A percentile compares a stretch with the other conserved stretches of the same genome.
Conservation (phyloP, 805 yeast genomes). For the Saccharomycopsis fibuligera region DNA sequence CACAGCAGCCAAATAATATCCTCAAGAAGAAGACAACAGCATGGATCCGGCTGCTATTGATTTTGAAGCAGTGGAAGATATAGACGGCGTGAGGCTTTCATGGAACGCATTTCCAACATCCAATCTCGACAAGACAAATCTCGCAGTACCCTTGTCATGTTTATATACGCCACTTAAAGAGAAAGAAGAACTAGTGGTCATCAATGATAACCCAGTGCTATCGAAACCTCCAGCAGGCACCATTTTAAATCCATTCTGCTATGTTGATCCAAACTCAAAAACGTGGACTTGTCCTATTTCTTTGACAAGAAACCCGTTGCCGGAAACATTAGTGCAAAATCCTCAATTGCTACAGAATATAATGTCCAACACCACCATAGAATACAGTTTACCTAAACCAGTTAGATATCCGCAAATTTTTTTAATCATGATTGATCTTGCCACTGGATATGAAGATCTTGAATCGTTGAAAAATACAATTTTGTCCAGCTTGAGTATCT, state of each 20-base stretch:
- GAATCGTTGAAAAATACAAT: conserved; percentile 46
- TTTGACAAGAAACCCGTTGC: conserved; percentile 44
- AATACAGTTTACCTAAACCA: conserved; percentile 28
- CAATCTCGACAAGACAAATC: conserved; percentile 48
- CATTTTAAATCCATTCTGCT: conserved; percentile 49
- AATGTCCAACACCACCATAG: conserved; percentile 28
- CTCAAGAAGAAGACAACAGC: too few relatives aligned
- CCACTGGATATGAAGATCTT: conserved; percentile 35
- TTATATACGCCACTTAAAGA: conserved; percentile 51
- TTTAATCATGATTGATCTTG: conserved; percentile 17
- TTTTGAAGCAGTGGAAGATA: conserved; percentile 54
- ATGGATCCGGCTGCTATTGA: conserved; percentile 26
- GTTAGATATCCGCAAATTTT: conserved; percentile 17
- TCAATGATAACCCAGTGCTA: conserved; percentile 43
- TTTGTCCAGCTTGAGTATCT: conserved; percentile 32
- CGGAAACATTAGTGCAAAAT: conserved; percentile 39
- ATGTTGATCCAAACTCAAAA: conserved; percentile 45
- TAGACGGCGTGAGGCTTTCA: conserved; percentile 63
- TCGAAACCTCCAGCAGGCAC: conserved; percentile 42
- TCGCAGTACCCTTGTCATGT: conserved; percentile 55
- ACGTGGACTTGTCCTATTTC: conserved; percentile 54
- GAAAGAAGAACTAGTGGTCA: conserved; percentile 47
- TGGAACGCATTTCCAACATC: conserved; percentile 69
- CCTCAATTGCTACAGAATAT: conserved; percentile 30
- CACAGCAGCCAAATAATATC: too few relatives aligned